Conservation (phyloP, 768 basidiomycete genomes). For the Boletus rubroflammeus region DNA sequence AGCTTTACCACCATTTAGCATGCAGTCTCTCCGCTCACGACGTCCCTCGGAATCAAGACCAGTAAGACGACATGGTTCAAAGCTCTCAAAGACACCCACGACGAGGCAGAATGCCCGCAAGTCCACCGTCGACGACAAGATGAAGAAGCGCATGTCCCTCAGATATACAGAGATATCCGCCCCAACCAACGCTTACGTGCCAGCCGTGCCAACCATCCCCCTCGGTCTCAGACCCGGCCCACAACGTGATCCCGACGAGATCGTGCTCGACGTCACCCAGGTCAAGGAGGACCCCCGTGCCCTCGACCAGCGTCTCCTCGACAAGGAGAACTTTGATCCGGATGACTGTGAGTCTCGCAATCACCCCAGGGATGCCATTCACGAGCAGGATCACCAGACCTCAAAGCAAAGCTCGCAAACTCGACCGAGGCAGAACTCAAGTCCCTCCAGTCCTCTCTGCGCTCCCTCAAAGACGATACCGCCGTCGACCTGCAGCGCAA, state of each 20-base stretch:
- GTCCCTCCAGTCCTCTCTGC: constrained; percentile 73
- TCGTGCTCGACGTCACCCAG: constrained; percentile 39
- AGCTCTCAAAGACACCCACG: constrained; percentile 27
- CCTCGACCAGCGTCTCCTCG: constrained; percentile 58
- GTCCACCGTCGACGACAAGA: constrained; percentile 72
- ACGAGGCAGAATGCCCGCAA: constrained; percentile 44
- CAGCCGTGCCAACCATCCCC: constrained; percentile 58
- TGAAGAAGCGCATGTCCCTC: constrained; percentile 95
- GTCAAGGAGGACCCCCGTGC: constrained; percentile 56
- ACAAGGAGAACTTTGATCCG: constrained; percentile 81
- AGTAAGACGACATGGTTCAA: constrained; percentile 32
- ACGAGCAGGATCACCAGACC: constrained; percentile 39
- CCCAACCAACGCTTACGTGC: constrained; percentile 55
- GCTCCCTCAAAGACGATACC: constrained; percentile 65
- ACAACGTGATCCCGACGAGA: constrained; percentile 44
- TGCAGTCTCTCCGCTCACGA: constrained; percentile 56
- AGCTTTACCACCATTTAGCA: constrained; percentile 22
- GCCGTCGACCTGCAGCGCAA: constrained; percentile 81
- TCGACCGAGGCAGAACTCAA: constrained; percentile 81
- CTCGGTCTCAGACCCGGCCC: constrained; percentile 37
- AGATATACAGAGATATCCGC: constrained; percentile 84
- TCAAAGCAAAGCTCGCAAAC: constrained; percentile 85
- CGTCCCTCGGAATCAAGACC: constrained; percentile 44
- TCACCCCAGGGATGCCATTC: not conserved
- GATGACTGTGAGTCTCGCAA: constrained; percentile 67